These are phyloP conservation scores for Aegle marmelos DNA, from an alignment of 345 rosid species.

Conservation along the genomic window DNA sequence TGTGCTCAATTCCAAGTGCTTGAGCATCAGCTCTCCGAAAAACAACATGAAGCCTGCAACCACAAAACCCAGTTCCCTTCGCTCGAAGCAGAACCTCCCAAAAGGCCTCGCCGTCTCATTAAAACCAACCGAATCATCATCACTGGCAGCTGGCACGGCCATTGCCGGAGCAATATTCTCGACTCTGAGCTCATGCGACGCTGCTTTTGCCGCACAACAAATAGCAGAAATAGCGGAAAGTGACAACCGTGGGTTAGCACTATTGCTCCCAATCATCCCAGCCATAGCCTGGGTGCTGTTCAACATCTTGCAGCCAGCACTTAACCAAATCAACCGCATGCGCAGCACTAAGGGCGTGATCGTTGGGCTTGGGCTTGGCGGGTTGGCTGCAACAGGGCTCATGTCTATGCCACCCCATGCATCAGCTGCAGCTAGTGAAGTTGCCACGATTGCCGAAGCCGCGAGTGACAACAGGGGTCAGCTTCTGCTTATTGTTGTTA, in stretches of 20 bases:
- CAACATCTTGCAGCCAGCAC: slow-evolving; percentile 93
- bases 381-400: slow-evolving; percentile 62
- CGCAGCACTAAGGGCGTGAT: slow-evolving; percentile 56
- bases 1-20: slow-evolving; percentile 54
- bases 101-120: slow-evolving; percentile 38
- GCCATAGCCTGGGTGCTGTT: slow-evolving; percentile 90
- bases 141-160: slow-evolving; percentile 34
- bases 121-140: slow-evolving; percentile 29
- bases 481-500: slow-evolving; percentile 72
- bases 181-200: slow-evolving; percentile 54
- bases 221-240: slow-evolving; percentile 69
- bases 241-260: slow-evolving; percentile 86
- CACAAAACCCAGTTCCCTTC: slow-evolving; percentile 32
- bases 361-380: slow-evolving; percentile 74
- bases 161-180: slow-evolving; percentile 87
- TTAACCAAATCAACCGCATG: slow-evolving; percentile 86
- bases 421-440: slow-evolving; percentile 45
- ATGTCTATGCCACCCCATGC: slow-evolving; percentile 46
- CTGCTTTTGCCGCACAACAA: slow-evolving; percentile 89
- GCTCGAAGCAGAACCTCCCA: slow-evolving; percentile 40
- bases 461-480: slow-evolving; percentile 73
- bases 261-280: slow-evolving; percentile 76
- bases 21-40: slow-evolving; percentile 33
- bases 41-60: slow-evolving; percentile 28
- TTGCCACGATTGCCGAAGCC: slow-evolving; percentile 44